Evolutionary conservation across 2,329 filamentous ascomycete species (phyloP), one percentile per base, ranked within the genome.

Genomic region (Colletotrichum sojae): DNA sequence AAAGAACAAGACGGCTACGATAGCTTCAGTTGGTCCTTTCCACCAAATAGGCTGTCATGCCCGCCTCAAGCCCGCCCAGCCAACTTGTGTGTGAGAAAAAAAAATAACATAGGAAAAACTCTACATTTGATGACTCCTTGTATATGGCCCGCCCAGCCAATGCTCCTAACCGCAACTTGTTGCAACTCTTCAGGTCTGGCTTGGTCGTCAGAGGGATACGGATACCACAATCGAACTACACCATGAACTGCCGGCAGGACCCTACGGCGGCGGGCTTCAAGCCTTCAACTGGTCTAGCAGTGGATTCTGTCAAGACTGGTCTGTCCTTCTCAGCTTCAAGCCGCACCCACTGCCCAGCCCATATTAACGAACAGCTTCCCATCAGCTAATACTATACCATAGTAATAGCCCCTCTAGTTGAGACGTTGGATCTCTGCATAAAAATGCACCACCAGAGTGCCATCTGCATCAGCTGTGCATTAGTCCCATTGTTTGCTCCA

Each of bases 371-470:
- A 56, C 18, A 22, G 54, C 31, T 43, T 27, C 43, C 55, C 55
- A 51, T 45, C 49, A 56, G 55, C 55, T 55, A 65, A 55, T 9
- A 15, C 22, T 5, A 25, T 25, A n/a, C n/a, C n/a, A n/a, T n/a
- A n/a, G n/a, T n/a, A 25, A 4, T 25, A 25, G 22, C 22, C 22
- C n/a, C 36, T 63, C 59, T 71, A 68, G 70, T 31, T 63, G 67
- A 71, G 67, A 71, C 70, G 54, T 60, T 67, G 54, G 67, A 20
- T 31, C 22, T 52, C 46, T 71, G 70, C 70, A 71, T 70, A 71
- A 71, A 57, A 56, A 31, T 51, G 58, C 58, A 51, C 55, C 58
- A 51, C 55, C 52, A 60, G 39, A 43, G 36, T 39, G 40, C 51
- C 48, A 45, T 3, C 49, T 49, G 53, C 49, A 51, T 60, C 45